Conservation (phyloP, 345 rosid species). For the Murraya paniculata region DNA sequence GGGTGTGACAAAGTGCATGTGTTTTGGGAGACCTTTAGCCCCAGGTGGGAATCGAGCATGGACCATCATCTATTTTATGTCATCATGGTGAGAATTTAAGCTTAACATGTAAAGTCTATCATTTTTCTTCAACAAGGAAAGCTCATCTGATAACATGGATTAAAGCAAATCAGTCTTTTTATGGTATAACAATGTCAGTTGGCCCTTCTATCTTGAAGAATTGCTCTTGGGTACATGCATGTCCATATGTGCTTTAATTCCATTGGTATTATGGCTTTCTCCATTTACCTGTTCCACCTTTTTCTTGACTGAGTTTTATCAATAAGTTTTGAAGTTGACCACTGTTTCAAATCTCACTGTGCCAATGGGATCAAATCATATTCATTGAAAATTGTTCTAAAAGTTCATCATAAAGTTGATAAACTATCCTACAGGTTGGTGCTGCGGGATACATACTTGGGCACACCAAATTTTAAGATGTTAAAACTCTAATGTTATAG, state of each 20-base stretch:
- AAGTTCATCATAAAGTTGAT: background rate
- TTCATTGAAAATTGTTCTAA: background rate
- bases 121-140: background rate
- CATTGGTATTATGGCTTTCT: background rate
- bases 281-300: no score
- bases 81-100: slow-evolving; percentile 65
- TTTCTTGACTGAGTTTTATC: background rate
- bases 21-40: slow-evolving; percentile 81
- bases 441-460: background rate
- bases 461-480: background rate
- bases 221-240: background rate
- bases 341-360: background rate
- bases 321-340: background rate
- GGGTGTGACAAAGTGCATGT: slow-evolving; percentile 96
- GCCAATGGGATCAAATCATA: background rate
- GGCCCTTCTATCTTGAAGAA: background rate
- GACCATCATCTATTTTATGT: slow-evolving; percentile 84
- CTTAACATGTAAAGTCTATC: background rate
- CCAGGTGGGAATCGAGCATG: slow-evolving; percentile 90
- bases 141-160: background rate
- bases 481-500: background rate
- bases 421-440: background rate
- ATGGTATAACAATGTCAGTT: background rate
- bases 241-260: background rate
- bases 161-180: background rate